These are phyloP conservation scores for Candida berthetii DNA, from an alignment of 805 yeast species.

Conservation along the genomic window DNA sequence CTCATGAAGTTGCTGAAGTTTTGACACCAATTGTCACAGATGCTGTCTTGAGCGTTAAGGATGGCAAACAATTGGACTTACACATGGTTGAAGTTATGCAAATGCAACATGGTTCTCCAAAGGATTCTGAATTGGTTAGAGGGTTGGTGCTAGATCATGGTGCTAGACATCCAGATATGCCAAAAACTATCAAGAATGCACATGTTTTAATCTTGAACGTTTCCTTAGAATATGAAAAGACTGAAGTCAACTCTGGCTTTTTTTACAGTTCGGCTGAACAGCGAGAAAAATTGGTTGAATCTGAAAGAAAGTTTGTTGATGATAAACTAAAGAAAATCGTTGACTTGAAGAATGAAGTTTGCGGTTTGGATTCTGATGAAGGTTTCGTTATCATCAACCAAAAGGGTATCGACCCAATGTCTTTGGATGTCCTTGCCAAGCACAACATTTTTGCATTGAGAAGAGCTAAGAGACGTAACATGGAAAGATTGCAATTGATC, in stretches of 20 bases:
- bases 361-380: constrained; percentile 63
- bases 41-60: constrained; percentile 78
- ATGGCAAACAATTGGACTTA: constrained; percentile 60
- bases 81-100: constrained; percentile 99
- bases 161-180: constrained; percentile 99
- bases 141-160: constrained; percentile 98
- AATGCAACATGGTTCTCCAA: constrained; percentile 89
- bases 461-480: constrained; percentile 97
- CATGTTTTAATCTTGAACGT: constrained; percentile 84
- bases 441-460: constrained; percentile 90
- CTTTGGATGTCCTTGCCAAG: constrained; percentile 88
- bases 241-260: constrained; percentile 95
- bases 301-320: constrained; percentile 92
- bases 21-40: constrained; percentile 94
- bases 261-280: constrained; percentile 94
- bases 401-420: constrained; percentile 98
- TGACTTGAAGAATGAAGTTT: constrained; percentile 88
- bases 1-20: constrained; percentile 66
- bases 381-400: constrained; percentile 95
- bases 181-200: constrained; percentile 79
- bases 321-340: constrained; percentile 87
- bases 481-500: constrained; percentile 95
- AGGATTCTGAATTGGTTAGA: constrained; percentile 74
- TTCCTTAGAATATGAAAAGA: constrained; percentile 92
- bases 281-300: constrained; percentile 87